These are phyloP conservation scores for Ganoderma sinense DNA, from an alignment of 1,284 basidiomycete genomes.

Conservation along the genomic window DNA sequence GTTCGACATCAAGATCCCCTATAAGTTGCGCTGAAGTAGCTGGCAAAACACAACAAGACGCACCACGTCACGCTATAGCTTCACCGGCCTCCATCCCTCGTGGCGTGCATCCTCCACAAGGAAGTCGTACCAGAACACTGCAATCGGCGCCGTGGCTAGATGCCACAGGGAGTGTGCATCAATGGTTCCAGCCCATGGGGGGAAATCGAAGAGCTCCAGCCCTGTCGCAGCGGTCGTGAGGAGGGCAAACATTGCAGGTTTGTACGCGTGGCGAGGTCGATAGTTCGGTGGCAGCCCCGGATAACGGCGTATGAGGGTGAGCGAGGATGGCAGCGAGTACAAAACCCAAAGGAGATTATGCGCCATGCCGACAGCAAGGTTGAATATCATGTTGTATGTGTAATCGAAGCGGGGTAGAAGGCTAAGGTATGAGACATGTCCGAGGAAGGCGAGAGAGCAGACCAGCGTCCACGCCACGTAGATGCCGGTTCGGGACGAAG, in stretches of 20 bases:
- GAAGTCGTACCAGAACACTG: constrained; percentile 87
- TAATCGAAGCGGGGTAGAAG: constrained; percentile 90
- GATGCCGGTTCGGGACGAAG: constrained; percentile 17
- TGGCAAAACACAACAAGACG: background rate
- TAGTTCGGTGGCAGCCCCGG: constrained; percentile 59
- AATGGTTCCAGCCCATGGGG: constrained; percentile 78
- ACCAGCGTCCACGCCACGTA: constrained; percentile 50
- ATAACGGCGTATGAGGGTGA: constrained; percentile 60
- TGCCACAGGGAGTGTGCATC: constrained; percentile 99
- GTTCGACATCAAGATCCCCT: background rate
- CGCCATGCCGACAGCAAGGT: constrained; percentile 76
- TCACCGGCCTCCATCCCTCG: constrained; percentile 44
- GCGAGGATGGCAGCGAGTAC: constrained; percentile 68
- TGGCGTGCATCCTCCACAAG: constrained; percentile 75
- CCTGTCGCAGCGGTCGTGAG: constrained; percentile 81
- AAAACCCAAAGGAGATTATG: constrained; percentile 90
- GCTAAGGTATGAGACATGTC: constrained; percentile 83
- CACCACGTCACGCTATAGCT: constrained; percentile 13
- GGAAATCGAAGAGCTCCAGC: constrained; percentile 94
- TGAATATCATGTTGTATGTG: constrained; percentile 93
- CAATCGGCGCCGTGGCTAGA: constrained; percentile 84
- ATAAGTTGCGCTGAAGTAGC: background rate
- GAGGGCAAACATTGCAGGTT: constrained; percentile 68
- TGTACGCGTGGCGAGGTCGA: constrained; percentile 60
- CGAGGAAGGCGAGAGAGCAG: constrained; percentile 61